Conservation (phyloP, 306 rosid species). For the Castanea sativa region DNA sequence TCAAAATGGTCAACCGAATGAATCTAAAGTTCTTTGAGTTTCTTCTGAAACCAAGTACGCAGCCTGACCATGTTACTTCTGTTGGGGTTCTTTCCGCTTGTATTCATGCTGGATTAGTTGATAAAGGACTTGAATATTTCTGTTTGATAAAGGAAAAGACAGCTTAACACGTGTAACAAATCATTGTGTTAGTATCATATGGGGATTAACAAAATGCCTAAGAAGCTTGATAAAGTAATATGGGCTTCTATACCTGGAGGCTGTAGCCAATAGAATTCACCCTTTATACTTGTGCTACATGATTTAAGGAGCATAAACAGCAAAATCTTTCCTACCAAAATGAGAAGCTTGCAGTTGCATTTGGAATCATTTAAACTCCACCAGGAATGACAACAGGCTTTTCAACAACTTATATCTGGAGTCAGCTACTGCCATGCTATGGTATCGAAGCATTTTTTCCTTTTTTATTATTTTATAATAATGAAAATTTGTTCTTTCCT, state of each 20-base stretch:
- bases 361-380: too few species aligned
- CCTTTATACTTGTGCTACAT: conserved; percentile 60
- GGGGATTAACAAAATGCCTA: conserved; percentile 44
- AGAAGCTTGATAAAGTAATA: conserved; percentile 60
- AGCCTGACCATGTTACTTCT: too few species aligned
- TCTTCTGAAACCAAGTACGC: conserved; percentile 7
- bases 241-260: conserved; percentile 75
- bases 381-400: neutral
- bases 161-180: conserved; percentile 31
- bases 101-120: conserved; percentile 62
- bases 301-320: conserved; percentile 4
- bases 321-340: conserved; percentile 58
- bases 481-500: conserved; percentile 4
- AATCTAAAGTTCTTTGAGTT: conserved; percentile 52
- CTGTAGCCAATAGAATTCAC: conserved; percentile 47
- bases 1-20: conserved; percentile 61
- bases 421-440: conserved; percentile 89
- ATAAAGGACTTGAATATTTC: conserved; percentile 59
- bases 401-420: conserved; percentile 95
- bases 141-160: conserved; percentile 23
- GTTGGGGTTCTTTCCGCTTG: conserved; percentile 68
- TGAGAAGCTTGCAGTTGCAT: conserved; percentile 70
- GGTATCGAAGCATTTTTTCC: conserved; percentile 43
- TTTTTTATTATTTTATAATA: neutral
- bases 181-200: conserved; percentile 58